These are phyloP conservation scores for Talaromyces thailandensis DNA, from an alignment of 495 filamentous ascomycete genomes.

Conservation along the genomic window DNA sequence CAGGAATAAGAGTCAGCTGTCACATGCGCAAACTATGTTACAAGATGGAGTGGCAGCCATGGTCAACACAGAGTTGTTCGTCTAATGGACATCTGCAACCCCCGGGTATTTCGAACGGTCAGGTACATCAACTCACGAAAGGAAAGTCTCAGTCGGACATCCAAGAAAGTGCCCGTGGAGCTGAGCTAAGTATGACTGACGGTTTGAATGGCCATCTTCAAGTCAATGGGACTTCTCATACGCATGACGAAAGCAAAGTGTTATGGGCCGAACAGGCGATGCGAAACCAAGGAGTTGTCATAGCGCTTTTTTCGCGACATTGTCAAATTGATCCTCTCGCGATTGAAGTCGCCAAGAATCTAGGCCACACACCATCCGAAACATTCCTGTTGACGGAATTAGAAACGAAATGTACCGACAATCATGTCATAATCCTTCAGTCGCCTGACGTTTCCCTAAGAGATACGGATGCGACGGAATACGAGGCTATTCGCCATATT, in stretches of 20 bases:
- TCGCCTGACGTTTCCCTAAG: conserved; percentile 14
- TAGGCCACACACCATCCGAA: neutral
- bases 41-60: conserved; percentile 24
- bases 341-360: neutral
- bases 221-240: neutral
- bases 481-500: conserved; percentile 15
- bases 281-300: neutral
- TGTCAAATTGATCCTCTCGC: neutral
- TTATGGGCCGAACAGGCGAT: neutral
- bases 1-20: conserved; percentile 6
- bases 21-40: conserved; percentile 21
- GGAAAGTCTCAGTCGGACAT: neutral
- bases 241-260: neutral
- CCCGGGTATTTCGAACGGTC: neutral
- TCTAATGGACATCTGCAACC: neutral
- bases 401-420: conserved; percentile 4
- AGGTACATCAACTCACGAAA: neutral
- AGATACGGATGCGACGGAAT: conserved; percentile 12
- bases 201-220: neutral
- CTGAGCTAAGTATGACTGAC: neutral
- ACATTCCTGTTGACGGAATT: neutral
- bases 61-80: neutral
- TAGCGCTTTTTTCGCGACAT: neutral
- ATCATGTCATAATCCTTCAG: conserved; percentile 16
- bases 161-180: neutral